Evolutionary conservation across 768 basidiomycete species (phyloP).

Genomic region (Collybiopsis confluens): DNA sequence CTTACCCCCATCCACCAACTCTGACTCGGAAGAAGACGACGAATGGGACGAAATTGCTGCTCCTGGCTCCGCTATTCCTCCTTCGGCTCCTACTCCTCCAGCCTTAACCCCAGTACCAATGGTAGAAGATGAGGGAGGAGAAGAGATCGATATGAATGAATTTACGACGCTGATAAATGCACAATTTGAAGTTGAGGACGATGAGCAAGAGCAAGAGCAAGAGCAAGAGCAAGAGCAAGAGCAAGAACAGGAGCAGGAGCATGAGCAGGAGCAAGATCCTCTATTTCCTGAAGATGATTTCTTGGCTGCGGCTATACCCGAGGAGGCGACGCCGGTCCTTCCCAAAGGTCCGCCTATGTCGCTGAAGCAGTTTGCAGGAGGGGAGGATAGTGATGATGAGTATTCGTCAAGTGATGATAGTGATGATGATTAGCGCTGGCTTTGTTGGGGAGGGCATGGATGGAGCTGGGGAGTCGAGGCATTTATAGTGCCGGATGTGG

Average conservation of each 20-base stretch:
- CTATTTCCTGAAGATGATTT: constrained; percentile 41
- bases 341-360: constrained; percentile 39
- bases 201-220: neutral
- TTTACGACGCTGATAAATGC: constrained; percentile 35
- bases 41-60: constrained; percentile 48
- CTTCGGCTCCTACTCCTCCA: constrained; percentile 3
- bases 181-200: constrained; percentile 28
- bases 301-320: constrained; percentile 26
- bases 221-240: constrained; percentile 10
- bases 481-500: too few species aligned
- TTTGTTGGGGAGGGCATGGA: neutral
- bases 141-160: constrained; percentile 34
- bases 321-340: constrained; percentile 24
- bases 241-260: constrained; percentile 11
- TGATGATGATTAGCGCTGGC: constrained; percentile 44
- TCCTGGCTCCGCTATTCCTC: constrained; percentile 15
- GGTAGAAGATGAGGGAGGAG: constrained; percentile 12
- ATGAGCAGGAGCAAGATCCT: constrained; percentile 26
- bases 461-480: neutral
- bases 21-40: constrained; percentile 38
- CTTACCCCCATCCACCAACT: constrained; percentile 12
- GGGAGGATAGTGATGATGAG: constrained; percentile 38
- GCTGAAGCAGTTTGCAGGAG: constrained; percentile 44
- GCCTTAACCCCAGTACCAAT: constrained; percentile 1
- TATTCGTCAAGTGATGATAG: constrained; percentile 53